Percentiles rank a stretch among this genome's conserved stretches.
These are phyloP conservation scores for Sporothrix phasma DNA, from an alignment of 2,329 filamentous ascomycete genomes.

Conservation along the genomic window DNA sequence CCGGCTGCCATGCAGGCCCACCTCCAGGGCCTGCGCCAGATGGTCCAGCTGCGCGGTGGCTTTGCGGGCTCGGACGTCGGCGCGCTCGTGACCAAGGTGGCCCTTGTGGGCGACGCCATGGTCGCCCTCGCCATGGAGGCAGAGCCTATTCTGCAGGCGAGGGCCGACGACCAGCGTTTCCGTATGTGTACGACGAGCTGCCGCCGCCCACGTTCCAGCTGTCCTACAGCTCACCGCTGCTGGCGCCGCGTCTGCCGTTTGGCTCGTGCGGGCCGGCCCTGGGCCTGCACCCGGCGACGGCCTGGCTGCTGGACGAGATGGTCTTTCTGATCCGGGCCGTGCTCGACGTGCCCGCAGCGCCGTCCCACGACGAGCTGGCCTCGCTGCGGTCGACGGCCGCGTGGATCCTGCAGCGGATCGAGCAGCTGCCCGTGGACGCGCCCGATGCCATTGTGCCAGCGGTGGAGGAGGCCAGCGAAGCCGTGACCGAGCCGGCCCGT, in stretches of 20 bases:
- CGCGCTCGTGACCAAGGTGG: constrained; percentile 37
- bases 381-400: constrained; percentile 30
- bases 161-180: constrained; percentile 17
- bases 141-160: constrained; percentile 31
- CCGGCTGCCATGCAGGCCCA: constrained; percentile 35
- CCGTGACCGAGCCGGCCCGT: background rate
- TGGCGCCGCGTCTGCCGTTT: constrained; percentile 34
- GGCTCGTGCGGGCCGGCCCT: constrained; percentile 30
- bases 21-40: constrained; percentile 36
- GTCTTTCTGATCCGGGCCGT: constrained; percentile 35
- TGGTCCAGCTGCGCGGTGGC: constrained; percentile 39
- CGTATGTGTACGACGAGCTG: constrained; percentile 32
- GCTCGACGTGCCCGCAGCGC: constrained; percentile 27
- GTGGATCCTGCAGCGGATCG: constrained; percentile 32
- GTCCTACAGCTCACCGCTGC: constrained; percentile 37
- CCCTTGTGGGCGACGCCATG: constrained; percentile 36
- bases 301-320: constrained; percentile 41
- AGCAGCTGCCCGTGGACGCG: constrained; percentile 20
- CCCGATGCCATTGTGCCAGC: constrained; percentile 16
- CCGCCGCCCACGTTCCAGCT: constrained; percentile 29
- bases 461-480: background rate
- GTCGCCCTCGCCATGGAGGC: constrained; percentile 37
- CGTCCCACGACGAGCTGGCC: constrained; percentile 28
- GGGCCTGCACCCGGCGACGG: constrained; percentile 34
- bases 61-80: constrained; percentile 37